A percentile compares a stretch with the other conserved stretches of the same genome.
Evolutionary conservation across 2,329 filamentous ascomycete genomes (phyloP).

Genomic region (Aureobasidium sp.): DNA sequence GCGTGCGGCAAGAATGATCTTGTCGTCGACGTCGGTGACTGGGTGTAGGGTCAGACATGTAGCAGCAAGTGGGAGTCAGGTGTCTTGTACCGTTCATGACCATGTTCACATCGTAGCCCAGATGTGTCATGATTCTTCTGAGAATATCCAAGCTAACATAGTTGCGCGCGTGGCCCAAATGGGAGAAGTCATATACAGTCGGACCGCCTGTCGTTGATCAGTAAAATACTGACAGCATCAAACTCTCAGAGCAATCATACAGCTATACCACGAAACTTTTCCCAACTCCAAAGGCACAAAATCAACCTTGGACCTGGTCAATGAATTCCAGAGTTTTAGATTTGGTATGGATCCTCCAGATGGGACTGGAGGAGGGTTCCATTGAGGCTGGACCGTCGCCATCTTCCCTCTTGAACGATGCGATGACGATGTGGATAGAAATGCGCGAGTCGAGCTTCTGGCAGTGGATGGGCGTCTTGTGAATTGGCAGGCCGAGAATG

Average conservation of each 20-base stretch:
- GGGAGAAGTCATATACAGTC: not conserved
- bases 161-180: constrained; percentile 48
- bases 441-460: constrained; percentile 3
- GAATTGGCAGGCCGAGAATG: not conserved
- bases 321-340: constrained; percentile 64
- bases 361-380: constrained; percentile 31
- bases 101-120: constrained; percentile 73
- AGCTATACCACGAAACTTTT: constrained; percentile 80
- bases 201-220: not conserved
- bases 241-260: constrained; percentile 30
- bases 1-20: constrained; percentile 60
- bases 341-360: constrained; percentile 45
- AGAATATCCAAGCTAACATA: constrained; percentile 89
- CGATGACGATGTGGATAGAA: constrained; percentile 15
- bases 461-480: not conserved
- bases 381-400: constrained; percentile 23
- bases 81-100: constrained; percentile 50
- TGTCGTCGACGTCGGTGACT: constrained; percentile 39
- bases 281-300: constrained; percentile 67
- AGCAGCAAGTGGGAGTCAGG: not conserved
- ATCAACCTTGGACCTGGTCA: constrained; percentile 65
- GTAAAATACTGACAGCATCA: not conserved
- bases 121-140: constrained; percentile 74
- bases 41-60: not conserved
- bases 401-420: constrained; percentile 17